Evolutionary conservation across 768 basidiomycete genomes (phyloP).

Genomic region (Hygrocybe coccinea): DNA sequence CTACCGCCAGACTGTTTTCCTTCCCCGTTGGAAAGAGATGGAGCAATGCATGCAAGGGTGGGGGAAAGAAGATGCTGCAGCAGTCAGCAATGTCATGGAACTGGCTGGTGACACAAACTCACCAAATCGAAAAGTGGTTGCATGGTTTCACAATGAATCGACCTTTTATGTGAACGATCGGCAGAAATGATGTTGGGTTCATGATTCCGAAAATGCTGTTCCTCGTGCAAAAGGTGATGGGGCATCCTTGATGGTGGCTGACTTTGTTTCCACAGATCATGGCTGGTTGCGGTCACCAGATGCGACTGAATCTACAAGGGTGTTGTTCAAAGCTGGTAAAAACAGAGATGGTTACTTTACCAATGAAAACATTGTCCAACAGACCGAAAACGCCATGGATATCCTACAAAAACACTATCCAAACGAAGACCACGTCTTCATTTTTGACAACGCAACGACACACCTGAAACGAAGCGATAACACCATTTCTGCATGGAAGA

Average conservation of each 20-base stretch:
- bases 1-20: too few relatives aligned
- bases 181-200: conserved; percentile 19
- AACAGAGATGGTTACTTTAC: conserved; percentile 27
- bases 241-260: conserved; percentile 30
- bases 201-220: conserved; percentile 12
- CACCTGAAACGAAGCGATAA: conserved; percentile 1
- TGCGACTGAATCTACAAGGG: conserved; percentile 15
- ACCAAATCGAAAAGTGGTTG: too few relatives aligned
- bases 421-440: conserved; percentile 7
- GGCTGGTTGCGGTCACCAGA: conserved; percentile 24
- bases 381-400: conserved; percentile 20
- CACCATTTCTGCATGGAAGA: not conserved
- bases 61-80: too few relatives aligned
- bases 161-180: conserved; percentile 24
- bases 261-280: conserved; percentile 33
- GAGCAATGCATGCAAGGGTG: too few relatives aligned
- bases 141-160: too few relatives aligned
- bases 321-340: conserved; percentile 21
- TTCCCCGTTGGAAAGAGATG: too few relatives aligned
- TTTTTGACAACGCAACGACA: not conserved
- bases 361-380: conserved; percentile 28
- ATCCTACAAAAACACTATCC: conserved; percentile 23
- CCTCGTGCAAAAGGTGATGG: conserved; percentile 34
- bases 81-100: too few relatives aligned
- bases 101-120: too few relatives aligned